A percentile compares a stretch with the other conserved stretches of the same genome.
These are phyloP conservation scores for Alternaria dauci DNA, from an alignment of 2,329 filamentous ascomycete species.

Conservation along the genomic window DNA sequence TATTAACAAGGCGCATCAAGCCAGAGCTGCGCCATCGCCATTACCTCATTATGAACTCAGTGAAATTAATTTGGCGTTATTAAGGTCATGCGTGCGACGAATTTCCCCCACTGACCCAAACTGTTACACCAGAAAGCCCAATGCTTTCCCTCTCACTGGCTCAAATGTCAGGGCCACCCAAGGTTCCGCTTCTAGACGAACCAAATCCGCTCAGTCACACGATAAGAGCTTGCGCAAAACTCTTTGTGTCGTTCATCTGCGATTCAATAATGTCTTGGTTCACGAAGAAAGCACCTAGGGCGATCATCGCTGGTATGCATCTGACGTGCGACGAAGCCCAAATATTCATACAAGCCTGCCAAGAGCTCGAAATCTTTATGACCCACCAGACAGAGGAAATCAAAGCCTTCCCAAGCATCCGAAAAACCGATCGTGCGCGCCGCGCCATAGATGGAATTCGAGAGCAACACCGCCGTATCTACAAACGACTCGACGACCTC, in stretches of 20 bases:
- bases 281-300: neutral
- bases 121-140: no score
- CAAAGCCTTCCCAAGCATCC: neutral
- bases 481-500: neutral
- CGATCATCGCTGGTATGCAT: neutral
- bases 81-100: neutral
- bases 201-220: neutral
- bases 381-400: neutral
- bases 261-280: neutral
- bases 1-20: neutral
- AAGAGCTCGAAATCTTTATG: neutral
- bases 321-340: neutral
- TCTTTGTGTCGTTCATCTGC: neutral
- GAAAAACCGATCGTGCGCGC: no score
- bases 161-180: neutral
- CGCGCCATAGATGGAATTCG: neutral
- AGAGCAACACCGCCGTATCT: neutral
- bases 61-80: neutral
- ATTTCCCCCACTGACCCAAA: neutral
- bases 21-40: neutral
- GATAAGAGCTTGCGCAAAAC: neutral
- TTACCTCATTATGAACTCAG: neutral
- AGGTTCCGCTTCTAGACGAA: neutral
- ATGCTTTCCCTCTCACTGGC: neutral
- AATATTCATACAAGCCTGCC: neutral